phyloP scores from a whole-genome alignment of 805 yeast species.

The Saccharomycopsis fodiens region DNA sequence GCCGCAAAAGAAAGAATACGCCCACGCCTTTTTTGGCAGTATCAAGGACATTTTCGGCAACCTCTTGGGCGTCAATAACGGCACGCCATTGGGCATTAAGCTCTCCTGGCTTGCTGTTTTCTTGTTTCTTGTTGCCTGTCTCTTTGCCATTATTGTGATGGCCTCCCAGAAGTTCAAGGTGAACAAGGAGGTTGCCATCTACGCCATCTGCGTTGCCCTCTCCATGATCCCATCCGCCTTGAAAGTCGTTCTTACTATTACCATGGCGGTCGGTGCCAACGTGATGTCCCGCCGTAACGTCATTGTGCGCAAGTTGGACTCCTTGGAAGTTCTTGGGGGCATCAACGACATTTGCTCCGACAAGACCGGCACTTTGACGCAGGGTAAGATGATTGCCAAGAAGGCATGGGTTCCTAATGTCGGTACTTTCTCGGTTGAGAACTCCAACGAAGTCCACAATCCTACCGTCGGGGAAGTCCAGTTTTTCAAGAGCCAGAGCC shows the following conservation, averaged over 20 bases:
- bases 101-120: conserved; percentile 70
- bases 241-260: conserved; percentile 74
- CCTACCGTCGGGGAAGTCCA: conserved; percentile 45
- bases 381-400: conserved; percentile 71
- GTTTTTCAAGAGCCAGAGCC: conserved; percentile 24
- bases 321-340: conserved; percentile 72
- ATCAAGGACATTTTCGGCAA: conserved; percentile 51
- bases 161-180: conserved; percentile 71
- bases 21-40: conserved; percentile 41
- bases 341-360: conserved; percentile 77
- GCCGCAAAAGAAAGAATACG: conserved; percentile 36
- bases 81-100: conserved; percentile 76
- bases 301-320: conserved; percentile 68
- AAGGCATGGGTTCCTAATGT: conserved; percentile 59
- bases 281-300: conserved; percentile 62
- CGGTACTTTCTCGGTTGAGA: conserved; percentile 49
- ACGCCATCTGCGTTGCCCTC: conserved; percentile 75
- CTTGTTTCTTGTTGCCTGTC: conserved; percentile 69
- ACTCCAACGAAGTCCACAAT: conserved; percentile 53
- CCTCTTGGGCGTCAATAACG: conserved; percentile 66
- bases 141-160: conserved; percentile 82
- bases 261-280: conserved; percentile 78
- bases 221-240: conserved; percentile 80
- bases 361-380: conserved; percentile 76
- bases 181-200: conserved; percentile 75